Percentiles rank a stretch among this genome's conserved stretches.
Conservation (phyloP, 768 basidiomycete genomes). For the Boletus patriciae region DNA sequence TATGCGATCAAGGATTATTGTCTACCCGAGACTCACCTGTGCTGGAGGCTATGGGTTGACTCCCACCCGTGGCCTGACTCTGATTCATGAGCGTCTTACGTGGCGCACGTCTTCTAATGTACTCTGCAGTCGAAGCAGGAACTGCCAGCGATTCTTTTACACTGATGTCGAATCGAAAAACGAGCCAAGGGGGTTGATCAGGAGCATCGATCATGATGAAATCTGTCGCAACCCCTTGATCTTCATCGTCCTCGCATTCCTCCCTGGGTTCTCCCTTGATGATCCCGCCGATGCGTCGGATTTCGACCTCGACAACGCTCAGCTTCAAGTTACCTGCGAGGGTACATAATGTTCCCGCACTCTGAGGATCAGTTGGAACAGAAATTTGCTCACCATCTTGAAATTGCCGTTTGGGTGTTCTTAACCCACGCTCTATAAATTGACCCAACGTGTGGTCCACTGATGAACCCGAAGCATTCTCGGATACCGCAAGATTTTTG, state of each 20-base stretch:
- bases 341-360: background rate
- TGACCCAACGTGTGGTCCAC: background rate
- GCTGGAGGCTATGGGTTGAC: background rate
- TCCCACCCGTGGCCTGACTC: background rate
- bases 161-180: slow-evolving; percentile 13
- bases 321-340: slow-evolving; percentile 4
- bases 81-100: background rate
- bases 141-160: background rate
- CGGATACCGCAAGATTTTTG: background rate
- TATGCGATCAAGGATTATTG: background rate
- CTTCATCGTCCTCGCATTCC: background rate
- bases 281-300: slow-evolving; percentile 17
- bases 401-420: slow-evolving; percentile 3
- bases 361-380: background rate
- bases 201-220: slow-evolving; percentile 17
- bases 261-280: background rate
- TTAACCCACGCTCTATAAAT: slow-evolving; percentile 9
- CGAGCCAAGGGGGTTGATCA: slow-evolving; percentile 10
- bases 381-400: background rate
- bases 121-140: background rate
- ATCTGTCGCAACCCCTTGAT: background rate
- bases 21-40: background rate
- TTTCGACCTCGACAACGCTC: slow-evolving; percentile 12
- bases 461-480: slow-evolving; percentile 8
- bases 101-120: background rate